Conservation (phyloP, 129 eudicot species). For the Mikania micrantha region DNA sequence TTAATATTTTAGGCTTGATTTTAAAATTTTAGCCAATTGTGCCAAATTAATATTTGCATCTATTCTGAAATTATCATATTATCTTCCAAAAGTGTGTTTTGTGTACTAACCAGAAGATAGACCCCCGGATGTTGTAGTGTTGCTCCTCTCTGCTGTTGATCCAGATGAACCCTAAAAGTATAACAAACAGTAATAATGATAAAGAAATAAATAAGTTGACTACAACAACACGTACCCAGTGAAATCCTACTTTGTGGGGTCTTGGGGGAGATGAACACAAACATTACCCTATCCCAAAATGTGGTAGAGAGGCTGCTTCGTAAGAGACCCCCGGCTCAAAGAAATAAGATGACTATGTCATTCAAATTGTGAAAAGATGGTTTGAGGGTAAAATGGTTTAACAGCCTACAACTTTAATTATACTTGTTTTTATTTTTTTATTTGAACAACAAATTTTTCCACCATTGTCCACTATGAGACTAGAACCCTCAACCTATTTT, state of each 20-base stretch:
- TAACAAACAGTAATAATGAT: background rate
- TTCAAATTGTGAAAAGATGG: background rate
- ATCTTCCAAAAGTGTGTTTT: background rate
- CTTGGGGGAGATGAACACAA: too few species aligned
- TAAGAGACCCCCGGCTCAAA: too few species aligned
- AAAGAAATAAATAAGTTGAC: background rate
- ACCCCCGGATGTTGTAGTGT: constrained; percentile 34
- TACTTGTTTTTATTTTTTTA: too few species aligned
- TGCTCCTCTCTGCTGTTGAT: constrained; percentile 16
- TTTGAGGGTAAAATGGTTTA: background rate
- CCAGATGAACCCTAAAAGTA: constrained; percentile 63
- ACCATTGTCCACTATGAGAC: too few species aligned
- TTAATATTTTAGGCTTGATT: background rate
- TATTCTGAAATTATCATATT: background rate
- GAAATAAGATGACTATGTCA: background rate
- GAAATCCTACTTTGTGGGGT: too few species aligned
- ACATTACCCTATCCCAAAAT: too few species aligned
- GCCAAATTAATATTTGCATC: background rate
- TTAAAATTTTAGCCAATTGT: background rate
- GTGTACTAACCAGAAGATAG: constrained; percentile 54
- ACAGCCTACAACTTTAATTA: background rate
- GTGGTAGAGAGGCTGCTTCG: too few species aligned
- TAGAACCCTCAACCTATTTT: too few species aligned
- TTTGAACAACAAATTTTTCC: too few species aligned
- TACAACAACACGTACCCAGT: too few species aligned